These are phyloP conservation scores for Pleodorina starrii DNA, from an alignment of 139 green algal genomes.

Conservation along the genomic window DNA sequence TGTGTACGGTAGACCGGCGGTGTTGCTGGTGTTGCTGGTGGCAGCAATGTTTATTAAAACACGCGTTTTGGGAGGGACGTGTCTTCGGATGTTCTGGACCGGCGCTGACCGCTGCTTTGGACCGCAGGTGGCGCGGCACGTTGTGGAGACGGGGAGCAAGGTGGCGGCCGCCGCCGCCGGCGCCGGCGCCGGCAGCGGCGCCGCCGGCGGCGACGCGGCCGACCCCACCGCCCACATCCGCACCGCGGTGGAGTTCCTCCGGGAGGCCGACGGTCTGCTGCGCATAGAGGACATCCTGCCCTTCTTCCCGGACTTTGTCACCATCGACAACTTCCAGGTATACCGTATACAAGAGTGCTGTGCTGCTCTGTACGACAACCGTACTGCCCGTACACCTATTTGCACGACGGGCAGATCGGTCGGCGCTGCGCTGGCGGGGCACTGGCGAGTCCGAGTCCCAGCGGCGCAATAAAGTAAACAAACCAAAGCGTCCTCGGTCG, in stretches of 20 bases:
- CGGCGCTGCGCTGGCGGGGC: too few species aligned
- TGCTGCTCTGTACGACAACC: too few species aligned
- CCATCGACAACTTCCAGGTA: constrained; percentile 96
- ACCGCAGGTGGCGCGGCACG: constrained; percentile 81
- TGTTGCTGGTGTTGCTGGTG: constrained; percentile 58
- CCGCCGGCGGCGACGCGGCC: neutral
- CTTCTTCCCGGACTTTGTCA: constrained; percentile 97
- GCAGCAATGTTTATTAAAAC: too few species aligned
- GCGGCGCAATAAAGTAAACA: too few species aligned
- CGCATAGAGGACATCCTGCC: constrained; percentile 97
- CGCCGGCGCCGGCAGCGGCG: neutral
- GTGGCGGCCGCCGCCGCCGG: neutral
- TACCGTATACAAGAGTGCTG: neutral
- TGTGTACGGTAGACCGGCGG: too few species aligned
- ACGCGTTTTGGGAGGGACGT: too few species aligned
- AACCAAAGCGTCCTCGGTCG: too few species aligned
- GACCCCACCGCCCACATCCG: constrained; percentile 63
- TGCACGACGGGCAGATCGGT: too few species aligned
- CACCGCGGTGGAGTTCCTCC: constrained; percentile 78
- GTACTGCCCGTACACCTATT: too few species aligned
- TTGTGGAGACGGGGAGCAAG: constrained; percentile 77
- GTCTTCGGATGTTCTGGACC: too few species aligned
- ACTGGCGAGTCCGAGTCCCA: too few species aligned
- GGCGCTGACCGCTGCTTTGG: too few species aligned
- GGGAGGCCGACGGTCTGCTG: constrained; percentile 83